Evolutionary conservation across 2,329 filamentous ascomycete genomes (phyloP).

Genomic region (Hypoxylon sp.): DNA sequence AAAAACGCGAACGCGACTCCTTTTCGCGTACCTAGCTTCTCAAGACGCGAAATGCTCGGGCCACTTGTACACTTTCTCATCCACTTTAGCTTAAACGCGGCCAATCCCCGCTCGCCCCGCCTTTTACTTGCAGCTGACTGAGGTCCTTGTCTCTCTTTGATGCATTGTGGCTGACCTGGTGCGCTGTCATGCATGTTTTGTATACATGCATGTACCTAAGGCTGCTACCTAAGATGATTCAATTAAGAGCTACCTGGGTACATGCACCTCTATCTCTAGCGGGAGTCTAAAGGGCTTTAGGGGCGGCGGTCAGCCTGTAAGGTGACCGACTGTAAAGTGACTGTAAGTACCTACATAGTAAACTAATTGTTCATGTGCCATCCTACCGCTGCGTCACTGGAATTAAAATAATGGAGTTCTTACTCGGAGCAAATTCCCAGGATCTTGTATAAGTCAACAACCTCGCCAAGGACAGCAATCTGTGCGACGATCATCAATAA

Average conservation of each 20-base stretch:
- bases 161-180: background rate
- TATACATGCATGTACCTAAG: background rate
- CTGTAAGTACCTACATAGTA: background rate
- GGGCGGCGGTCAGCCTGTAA: background rate
- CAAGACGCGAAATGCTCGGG: constrained; percentile 33
- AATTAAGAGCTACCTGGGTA: background rate
- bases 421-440: constrained; percentile 18
- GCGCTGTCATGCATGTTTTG: background rate
- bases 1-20: constrained; percentile 38
- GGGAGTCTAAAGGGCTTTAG: background rate
- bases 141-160: background rate
- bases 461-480: background rate
- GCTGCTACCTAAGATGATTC: background rate
- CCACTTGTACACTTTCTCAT: constrained; percentile 11
- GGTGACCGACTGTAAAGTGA: background rate
- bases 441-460: constrained; percentile 19
- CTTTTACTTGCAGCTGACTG: background rate
- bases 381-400: constrained; percentile 24
- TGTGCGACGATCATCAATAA: background rate
- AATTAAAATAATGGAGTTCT: constrained; percentile 14
- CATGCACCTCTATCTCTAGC: constrained; percentile 20
- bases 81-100: constrained; percentile 32
- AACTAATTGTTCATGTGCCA: constrained; percentile 1
- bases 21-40: constrained; percentile 34
- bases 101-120: constrained; percentile 2